phyloP scores from a whole-genome alignment of 768 basidiomycete species.

The Hygrophorus pudorinus region DNA sequence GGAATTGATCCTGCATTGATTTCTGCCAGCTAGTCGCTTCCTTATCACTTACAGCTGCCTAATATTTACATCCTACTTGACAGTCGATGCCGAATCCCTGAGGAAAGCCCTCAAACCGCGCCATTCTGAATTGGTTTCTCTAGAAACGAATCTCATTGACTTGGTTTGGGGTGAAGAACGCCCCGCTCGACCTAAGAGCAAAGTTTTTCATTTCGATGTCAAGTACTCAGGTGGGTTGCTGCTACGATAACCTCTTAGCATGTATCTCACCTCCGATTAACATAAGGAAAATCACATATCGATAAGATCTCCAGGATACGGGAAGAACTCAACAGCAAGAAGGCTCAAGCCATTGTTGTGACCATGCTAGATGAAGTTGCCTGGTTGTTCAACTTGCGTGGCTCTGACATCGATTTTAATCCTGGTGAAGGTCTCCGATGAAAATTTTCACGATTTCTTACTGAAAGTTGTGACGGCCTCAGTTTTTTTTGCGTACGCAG shows the following conservation, averaged over 20 bases:
- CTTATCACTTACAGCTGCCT: not conserved
- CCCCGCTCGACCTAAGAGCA: constrained; percentile 58
- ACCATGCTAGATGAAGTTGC: constrained; percentile 92
- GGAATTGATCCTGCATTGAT: constrained; percentile 81
- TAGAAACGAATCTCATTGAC: constrained; percentile 70
- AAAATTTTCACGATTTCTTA: no score
- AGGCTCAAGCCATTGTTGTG: constrained; percentile 65
- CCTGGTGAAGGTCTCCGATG: constrained; percentile 25
- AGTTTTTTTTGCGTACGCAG: constrained; percentile 92
- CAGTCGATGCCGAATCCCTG: constrained; percentile 60
- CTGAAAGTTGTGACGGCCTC: not conserved
- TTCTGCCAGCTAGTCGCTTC: constrained; percentile 38
- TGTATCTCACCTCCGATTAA: not conserved
- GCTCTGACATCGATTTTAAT: constrained; percentile 86
- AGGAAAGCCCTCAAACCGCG: constrained; percentile 41
- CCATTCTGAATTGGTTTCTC: constrained; percentile 55
- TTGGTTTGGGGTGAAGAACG: constrained; percentile 59
- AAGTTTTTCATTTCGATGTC: constrained; percentile 58
- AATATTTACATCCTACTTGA: not conserved
- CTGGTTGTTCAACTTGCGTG: constrained; percentile 90
- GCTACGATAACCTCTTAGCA: not conserved
- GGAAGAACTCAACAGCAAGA: constrained; percentile 52
- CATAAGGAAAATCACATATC: constrained; percentile 43
- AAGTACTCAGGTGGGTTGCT: constrained; percentile 58
- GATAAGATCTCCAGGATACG: constrained; percentile 64